Percentiles rank a stretch among this genome's conserved stretches.
These are phyloP conservation scores for Helminthosporium solani DNA, from an alignment of 2,329 filamentous ascomycete genomes.

Conservation along the genomic window DNA sequence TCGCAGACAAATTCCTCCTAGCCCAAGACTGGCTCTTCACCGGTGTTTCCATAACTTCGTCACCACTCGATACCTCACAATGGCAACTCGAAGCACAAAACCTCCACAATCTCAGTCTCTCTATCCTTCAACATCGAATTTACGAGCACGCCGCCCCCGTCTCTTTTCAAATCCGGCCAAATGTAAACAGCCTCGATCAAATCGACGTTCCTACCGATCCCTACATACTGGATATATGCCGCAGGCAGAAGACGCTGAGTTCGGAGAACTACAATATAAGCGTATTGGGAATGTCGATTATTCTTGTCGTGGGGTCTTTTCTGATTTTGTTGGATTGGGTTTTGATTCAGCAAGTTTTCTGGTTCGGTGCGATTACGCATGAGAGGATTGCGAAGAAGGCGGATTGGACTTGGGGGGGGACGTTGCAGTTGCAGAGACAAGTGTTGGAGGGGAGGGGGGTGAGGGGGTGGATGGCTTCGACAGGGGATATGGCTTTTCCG, in stretches of 20 bases:
- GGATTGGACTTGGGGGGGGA: slow-evolving; percentile 19
- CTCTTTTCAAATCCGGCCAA: slow-evolving; percentile 15
- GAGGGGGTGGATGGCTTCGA: not conserved
- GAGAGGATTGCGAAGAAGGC: slow-evolving; percentile 10
- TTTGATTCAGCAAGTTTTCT: slow-evolving; percentile 17
- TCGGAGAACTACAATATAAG: slow-evolving; percentile 17
- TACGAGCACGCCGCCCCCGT: slow-evolving; percentile 17
- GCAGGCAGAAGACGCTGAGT: slow-evolving; percentile 18
- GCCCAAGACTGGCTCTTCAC: slow-evolving; percentile 21
- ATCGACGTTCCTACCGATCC: slow-evolving; percentile 13
- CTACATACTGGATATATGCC: slow-evolving; percentile 13
- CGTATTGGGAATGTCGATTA: slow-evolving; percentile 24
- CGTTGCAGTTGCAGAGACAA: slow-evolving; percentile 18
- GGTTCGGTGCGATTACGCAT: slow-evolving; percentile 12
- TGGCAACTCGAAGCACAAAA: slow-evolving; percentile 22
- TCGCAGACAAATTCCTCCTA: slow-evolving; percentile 14
- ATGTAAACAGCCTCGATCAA: slow-evolving; percentile 7
- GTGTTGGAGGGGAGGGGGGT: slow-evolving; percentile 14
- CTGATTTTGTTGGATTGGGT: slow-evolving; percentile 24
- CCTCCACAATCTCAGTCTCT: slow-evolving; percentile 25
- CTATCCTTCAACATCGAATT: slow-evolving; percentile 21
- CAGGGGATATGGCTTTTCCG: slow-evolving; percentile 9
- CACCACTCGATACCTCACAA: slow-evolving; percentile 11
- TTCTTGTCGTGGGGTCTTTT: slow-evolving; percentile 18
- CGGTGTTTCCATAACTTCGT: slow-evolving; percentile 7